Evolutionary conservation across 2,329 filamentous ascomycete genomes (phyloP).

Genomic region (Pezicula neosporulosa): DNA sequence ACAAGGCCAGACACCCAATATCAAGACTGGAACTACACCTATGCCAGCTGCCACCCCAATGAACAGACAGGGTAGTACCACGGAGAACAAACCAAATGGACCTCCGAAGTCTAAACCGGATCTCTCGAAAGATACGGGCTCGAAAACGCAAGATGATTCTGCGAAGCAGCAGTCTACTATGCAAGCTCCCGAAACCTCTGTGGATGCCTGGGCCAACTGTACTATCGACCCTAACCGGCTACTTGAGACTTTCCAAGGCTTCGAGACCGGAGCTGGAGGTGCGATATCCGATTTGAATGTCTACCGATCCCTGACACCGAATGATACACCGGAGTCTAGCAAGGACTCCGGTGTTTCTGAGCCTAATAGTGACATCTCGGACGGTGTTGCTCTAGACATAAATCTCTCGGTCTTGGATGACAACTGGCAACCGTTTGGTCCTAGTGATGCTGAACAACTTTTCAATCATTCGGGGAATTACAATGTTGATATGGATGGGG

Average conservation of each 20-base stretch:
- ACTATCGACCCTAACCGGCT: constrained; percentile 53
- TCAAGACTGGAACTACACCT: constrained; percentile 30
- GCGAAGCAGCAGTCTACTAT: constrained; percentile 23
- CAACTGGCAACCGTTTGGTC: constrained; percentile 42
- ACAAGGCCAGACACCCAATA: constrained; percentile 39
- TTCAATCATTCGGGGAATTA: constrained; percentile 39
- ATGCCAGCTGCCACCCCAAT: constrained; percentile 40
- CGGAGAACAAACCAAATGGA: constrained; percentile 34
- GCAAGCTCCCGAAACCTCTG: constrained; percentile 14
- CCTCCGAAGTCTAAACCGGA: constrained; percentile 15
- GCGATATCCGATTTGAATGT: constrained; percentile 50
- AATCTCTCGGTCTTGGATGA: constrained; percentile 35
- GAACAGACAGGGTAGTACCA: constrained; percentile 45
- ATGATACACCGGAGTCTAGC: constrained; percentile 62
- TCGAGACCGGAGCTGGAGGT: constrained; percentile 40
- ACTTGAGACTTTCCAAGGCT: constrained; percentile 35
- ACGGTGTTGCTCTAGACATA: constrained; percentile 50
- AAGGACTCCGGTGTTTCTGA: constrained; percentile 55
- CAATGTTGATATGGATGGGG: constrained; percentile 27
- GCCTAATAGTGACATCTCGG: constrained; percentile 59
- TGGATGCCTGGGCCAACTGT: constrained; percentile 36
- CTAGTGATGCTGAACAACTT: constrained; percentile 36
- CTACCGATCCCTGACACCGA: constrained; percentile 54
- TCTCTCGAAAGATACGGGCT: constrained; percentile 10
- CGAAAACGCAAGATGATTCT: constrained; percentile 21